phyloP scores from a whole-genome alignment of 2,329 filamentous ascomycete species.

The Trichothecium sympodiale region DNA sequence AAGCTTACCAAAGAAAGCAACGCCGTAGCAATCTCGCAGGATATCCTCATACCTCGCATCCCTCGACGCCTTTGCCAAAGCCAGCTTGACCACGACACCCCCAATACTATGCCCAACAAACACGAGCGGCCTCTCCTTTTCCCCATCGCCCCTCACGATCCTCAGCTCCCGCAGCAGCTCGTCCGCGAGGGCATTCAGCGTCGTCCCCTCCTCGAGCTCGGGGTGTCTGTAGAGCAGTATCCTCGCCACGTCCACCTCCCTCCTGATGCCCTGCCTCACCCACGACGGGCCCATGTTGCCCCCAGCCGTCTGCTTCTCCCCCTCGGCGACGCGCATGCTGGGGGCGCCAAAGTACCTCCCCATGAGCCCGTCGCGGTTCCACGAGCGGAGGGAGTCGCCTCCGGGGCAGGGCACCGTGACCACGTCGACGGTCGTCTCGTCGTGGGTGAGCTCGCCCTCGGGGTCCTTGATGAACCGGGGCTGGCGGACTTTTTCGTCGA shows the following conservation, averaged over 20 bases:
- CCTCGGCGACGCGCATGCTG: slow-evolving; percentile 26
- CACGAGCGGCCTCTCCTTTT: slow-evolving; percentile 35
- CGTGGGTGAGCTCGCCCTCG: slow-evolving; percentile 26
- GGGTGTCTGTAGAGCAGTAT: slow-evolving; percentile 43
- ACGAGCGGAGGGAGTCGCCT: slow-evolving; percentile 39
- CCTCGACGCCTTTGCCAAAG: slow-evolving; percentile 35
- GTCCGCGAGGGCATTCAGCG: slow-evolving; percentile 31
- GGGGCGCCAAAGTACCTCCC: slow-evolving; percentile 33
- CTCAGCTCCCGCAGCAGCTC: slow-evolving; percentile 33
- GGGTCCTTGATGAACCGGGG: slow-evolving; percentile 22
- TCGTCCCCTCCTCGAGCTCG: slow-evolving; percentile 25
- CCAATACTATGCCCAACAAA: slow-evolving; percentile 53
- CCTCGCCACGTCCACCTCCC: slow-evolving; percentile 33
- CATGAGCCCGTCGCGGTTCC: slow-evolving; percentile 37
- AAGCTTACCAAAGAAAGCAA: slow-evolving; percentile 46
- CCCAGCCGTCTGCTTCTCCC: slow-evolving; percentile 2
- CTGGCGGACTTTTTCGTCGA: not conserved
- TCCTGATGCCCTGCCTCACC: slow-evolving; percentile 41
- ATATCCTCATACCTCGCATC: slow-evolving; percentile 28
- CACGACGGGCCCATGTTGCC: slow-evolving; percentile 26
- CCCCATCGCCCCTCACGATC: slow-evolving; percentile 15
- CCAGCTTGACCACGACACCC: slow-evolving; percentile 47
- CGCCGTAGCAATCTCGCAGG: slow-evolving; percentile 45
- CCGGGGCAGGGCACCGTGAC: slow-evolving; percentile 43
- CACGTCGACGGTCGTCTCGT: slow-evolving; percentile 42